A percentile compares a stretch with the other conserved stretches of the same genome.
phyloP scores from a whole-genome alignment of 164 flowering plant genomes.

The Nelumbo lutea region DNA sequence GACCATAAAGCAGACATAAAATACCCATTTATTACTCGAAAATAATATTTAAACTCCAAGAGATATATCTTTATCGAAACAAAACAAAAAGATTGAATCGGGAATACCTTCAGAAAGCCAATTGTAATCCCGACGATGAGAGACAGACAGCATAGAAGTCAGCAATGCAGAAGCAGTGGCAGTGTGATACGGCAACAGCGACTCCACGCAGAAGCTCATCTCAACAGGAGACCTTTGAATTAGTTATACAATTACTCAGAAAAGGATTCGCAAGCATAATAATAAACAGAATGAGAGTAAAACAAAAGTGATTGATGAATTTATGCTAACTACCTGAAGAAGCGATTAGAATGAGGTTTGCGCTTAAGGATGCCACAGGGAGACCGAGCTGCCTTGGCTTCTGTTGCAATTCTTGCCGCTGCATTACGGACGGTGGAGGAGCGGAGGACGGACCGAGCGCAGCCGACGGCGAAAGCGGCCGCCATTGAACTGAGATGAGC shows the following conservation, averaged over 20 bases:
- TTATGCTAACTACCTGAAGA: slow-evolving; percentile 28
- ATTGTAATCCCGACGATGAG: slow-evolving; percentile 29
- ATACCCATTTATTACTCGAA: too few relatives aligned
- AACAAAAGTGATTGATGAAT: neutral
- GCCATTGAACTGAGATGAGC: too few relatives aligned
- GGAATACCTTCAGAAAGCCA: slow-evolving; percentile 60
- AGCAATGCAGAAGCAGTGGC: slow-evolving; percentile 74
- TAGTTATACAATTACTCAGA: neutral
- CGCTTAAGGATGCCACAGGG: slow-evolving; percentile 25
- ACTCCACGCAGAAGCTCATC: slow-evolving; percentile 49
- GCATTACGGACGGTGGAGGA: slow-evolving; percentile 38
- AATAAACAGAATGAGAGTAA: too few relatives aligned
- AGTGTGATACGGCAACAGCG: slow-evolving; percentile 64
- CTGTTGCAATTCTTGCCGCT: slow-evolving; percentile 26
- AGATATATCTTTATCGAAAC: too few relatives aligned
- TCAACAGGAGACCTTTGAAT: slow-evolving; percentile 42
- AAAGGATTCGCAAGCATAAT: neutral
- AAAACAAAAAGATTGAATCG: too few relatives aligned
- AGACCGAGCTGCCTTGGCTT: slow-evolving; percentile 37
- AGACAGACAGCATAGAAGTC: slow-evolving; percentile 70
- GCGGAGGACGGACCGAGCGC: slow-evolving; percentile 52
- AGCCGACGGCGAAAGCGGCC: slow-evolving; percentile 12
- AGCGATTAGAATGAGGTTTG: slow-evolving; percentile 24
- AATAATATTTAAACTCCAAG: too few relatives aligned
- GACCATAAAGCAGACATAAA: too few relatives aligned